These are phyloP conservation scores for Blastocystis sp. DNA, from an alignment of 352 stramenopile genomes.

Conservation along the genomic window DNA sequence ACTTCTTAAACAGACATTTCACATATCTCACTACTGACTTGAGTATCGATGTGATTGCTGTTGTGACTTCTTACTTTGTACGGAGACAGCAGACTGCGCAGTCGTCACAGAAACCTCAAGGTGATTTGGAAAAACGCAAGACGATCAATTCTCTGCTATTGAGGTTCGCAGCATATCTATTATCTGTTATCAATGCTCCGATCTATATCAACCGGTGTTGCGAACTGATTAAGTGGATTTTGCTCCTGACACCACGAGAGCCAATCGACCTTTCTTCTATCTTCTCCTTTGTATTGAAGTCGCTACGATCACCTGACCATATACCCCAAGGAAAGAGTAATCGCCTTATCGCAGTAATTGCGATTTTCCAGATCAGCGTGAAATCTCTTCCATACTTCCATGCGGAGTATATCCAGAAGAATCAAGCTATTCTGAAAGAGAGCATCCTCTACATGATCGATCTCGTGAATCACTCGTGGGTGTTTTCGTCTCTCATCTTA, in stretches of 20 bases:
- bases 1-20: not conserved
- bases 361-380: not conserved
- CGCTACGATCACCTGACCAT: not conserved
- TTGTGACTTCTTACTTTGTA: not conserved
- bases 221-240: not conserved
- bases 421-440: not conserved
- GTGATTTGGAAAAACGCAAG: not conserved
- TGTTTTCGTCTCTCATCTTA: not conserved
- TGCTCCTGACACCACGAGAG: not conserved
- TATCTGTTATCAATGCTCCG: not conserved
- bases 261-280: not conserved
- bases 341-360: not conserved
- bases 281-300: not conserved
- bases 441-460: not conserved
- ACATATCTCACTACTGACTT: not conserved
- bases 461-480: not conserved
- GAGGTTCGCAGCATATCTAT: not conserved
- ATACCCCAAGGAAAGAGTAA: not conserved
- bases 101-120: not conserved
- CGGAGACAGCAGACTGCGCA: not conserved
- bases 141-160: not conserved
- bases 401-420: not conserved
- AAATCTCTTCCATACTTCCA: constrained; percentile 10
- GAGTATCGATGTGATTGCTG: not conserved
- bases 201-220: not conserved